Evolutionary conservation across 495 filamentous ascomycete genomes (phyloP).

Genomic region (Acidiella bohemica): DNA sequence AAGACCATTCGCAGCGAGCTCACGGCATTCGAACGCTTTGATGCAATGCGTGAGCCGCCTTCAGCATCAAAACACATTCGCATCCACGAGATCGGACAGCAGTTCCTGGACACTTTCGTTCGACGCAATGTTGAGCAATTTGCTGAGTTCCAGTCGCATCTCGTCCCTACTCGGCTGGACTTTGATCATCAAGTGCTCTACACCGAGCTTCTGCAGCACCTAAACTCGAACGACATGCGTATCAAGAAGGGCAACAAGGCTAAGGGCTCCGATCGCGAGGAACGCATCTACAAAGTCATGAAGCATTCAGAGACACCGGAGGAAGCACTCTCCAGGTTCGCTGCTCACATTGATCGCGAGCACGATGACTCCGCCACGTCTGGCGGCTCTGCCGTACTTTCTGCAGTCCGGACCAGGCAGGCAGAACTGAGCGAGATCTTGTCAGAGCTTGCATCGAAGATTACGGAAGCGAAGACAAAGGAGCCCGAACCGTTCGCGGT

Average conservation of each 20-base stretch:
- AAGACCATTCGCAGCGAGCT: constrained; percentile 17
- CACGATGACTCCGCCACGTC: background rate
- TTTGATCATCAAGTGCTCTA: constrained; percentile 21
- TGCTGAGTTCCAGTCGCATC: constrained; percentile 17
- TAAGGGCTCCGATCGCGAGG: constrained; percentile 10
- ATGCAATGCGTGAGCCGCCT: constrained; percentile 13
- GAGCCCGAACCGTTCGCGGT: background rate
- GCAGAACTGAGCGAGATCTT: too few relatives aligned
- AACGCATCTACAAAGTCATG: constrained; percentile 13
- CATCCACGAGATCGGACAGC: constrained; percentile 17
- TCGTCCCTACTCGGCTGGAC: constrained; percentile 16
- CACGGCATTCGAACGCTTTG: constrained; percentile 26
- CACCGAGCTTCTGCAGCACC: constrained; percentile 23
- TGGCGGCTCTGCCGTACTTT: background rate
- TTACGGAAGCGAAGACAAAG: background rate
- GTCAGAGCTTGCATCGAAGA: too few relatives aligned
- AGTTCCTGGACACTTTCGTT: constrained; percentile 25
- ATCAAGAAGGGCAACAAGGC: constrained; percentile 18
- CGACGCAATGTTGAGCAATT: constrained; percentile 22
- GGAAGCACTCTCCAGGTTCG: constrained; percentile 21
- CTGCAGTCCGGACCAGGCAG: constrained; percentile 7
- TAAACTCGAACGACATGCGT: constrained; percentile 21
- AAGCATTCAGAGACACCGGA: constrained; percentile 16
- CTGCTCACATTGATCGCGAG: constrained; percentile 9
- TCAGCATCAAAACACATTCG: constrained; percentile 19